Evolutionary conservation across 495 filamentous ascomycete species (phyloP).

Genomic region (Tuber microsphaerosporum): DNA sequence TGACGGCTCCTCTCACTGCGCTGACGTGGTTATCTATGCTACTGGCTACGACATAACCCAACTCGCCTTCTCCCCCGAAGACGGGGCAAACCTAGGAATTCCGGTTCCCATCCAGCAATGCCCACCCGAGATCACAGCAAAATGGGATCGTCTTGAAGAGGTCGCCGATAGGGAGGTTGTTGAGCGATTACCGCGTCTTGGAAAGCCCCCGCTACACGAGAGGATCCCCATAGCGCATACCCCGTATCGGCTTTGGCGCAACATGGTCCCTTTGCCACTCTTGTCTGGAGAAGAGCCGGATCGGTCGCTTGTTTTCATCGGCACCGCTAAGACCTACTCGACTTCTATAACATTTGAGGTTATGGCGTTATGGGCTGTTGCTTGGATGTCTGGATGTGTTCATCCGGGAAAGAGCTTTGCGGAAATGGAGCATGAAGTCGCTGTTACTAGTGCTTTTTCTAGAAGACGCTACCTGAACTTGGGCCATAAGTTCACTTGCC

Average conservation of each 20-base stretch:
- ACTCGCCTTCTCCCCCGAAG: conserved; percentile 11
- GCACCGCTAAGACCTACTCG: conserved; percentile 9
- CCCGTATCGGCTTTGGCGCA: conserved; percentile 36
- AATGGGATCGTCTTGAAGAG: conserved; percentile 27
- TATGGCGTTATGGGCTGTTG: conserved; percentile 31
- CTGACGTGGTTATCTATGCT: conserved; percentile 27
- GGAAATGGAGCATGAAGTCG: conserved; percentile 26
- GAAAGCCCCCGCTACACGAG: not conserved
- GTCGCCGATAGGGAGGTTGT: conserved; percentile 17
- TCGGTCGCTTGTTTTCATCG: conserved; percentile 12
- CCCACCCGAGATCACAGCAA: not conserved
- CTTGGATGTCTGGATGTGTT: conserved; percentile 27
- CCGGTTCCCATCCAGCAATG: conserved; percentile 4
- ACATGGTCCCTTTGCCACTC: conserved; percentile 23
- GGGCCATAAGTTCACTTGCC: not conserved
- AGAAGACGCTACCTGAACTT: conserved; percentile 16
- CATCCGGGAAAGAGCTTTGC: not conserved
- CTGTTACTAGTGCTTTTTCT: conserved; percentile 15
- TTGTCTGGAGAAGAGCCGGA: conserved; percentile 2
- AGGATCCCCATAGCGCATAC: conserved; percentile 7
- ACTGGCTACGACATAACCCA: conserved; percentile 20
- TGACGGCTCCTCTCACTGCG: not conserved
- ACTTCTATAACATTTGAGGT: conserved; percentile 15
- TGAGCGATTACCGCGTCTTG: conserved; percentile 28
- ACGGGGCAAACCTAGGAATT: conserved; percentile 9